Percentiles rank a stretch among this genome's conserved stretches.
These are phyloP conservation scores for Elongisporangium undulatum DNA, from an alignment of 352 stramenopile genomes.

Conservation along the genomic window DNA sequence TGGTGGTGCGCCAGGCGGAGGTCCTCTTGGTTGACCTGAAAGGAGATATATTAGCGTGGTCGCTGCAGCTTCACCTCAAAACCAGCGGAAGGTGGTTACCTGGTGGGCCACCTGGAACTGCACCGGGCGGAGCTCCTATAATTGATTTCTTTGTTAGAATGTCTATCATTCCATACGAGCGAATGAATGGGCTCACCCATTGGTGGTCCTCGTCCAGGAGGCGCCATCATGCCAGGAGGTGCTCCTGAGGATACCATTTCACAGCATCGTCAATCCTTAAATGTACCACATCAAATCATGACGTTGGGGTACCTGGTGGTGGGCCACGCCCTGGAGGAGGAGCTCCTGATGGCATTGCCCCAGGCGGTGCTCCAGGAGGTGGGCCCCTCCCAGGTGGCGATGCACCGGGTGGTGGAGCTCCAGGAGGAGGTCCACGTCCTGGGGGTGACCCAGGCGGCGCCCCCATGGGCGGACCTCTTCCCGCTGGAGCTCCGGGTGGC, in stretches of 20 bases:
- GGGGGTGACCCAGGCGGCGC: conserved; percentile 12
- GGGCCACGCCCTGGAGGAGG: conserved; percentile 31
- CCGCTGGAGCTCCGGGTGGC: conserved; percentile 13
- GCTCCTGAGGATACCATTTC: conserved; percentile 10
- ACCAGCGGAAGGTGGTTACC: not conserved
- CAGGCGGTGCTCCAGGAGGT: conserved; percentile 25
- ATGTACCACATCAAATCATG: not conserved
- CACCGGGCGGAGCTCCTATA: conserved; percentile 6
- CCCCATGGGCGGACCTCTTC: conserved; percentile 9
- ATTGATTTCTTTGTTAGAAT: too few species aligned
- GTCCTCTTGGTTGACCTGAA: conserved; percentile 8
- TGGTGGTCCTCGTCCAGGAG: conserved; percentile 22
- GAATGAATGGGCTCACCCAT: not conserved
- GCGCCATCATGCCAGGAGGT: conserved; percentile 21
- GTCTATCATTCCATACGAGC: conserved; percentile 10
- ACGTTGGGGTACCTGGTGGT: conserved; percentile 26
- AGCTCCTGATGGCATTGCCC: conserved; percentile 22
- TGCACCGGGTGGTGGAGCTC: conserved; percentile 10
- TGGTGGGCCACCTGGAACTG: conserved; percentile 5
- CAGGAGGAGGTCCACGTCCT: conserved; percentile 12
- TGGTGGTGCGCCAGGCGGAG: conserved; percentile 12
- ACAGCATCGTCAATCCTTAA: not conserved
- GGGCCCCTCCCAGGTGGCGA: conserved; percentile 24
- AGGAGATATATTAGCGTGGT: conserved; percentile 10
- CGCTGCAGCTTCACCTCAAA: conserved; percentile 1